Conservation (phyloP, 176 grass and related monocot species). For the Eragrostis nindensis region DNA sequence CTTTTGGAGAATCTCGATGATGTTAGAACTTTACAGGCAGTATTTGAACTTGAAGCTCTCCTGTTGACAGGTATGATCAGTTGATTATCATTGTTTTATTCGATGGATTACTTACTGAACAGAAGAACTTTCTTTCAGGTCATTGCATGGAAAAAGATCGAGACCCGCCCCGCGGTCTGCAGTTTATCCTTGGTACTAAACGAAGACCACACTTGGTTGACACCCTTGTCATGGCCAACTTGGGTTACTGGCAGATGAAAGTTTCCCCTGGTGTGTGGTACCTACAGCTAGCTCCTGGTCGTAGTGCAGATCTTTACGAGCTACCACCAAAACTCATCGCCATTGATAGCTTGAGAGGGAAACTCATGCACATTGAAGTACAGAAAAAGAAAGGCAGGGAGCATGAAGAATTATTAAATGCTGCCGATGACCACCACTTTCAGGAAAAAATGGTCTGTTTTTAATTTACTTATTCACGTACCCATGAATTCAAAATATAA, state of each 20-base stretch:
- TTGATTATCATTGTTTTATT: constrained; percentile 42
- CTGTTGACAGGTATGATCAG: constrained; percentile 78
- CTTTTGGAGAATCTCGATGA: constrained; percentile 91
- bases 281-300: constrained; percentile 91
- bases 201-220: constrained; percentile 86
- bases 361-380: constrained; percentile 91
- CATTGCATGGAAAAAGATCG: constrained; percentile 95
- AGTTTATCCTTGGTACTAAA: constrained; percentile 98
- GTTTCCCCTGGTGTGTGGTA: constrained; percentile 93
- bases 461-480: constrained; percentile 29
- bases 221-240: constrained; percentile 99
- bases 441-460: constrained; percentile 68
- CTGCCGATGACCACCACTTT: constrained; percentile 58
- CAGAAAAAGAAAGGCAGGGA: constrained; percentile 90
- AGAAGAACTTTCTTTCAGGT: constrained; percentile 61
- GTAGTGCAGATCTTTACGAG: constrained; percentile 86
- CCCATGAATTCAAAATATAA: constrained; percentile 22
- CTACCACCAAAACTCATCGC: constrained; percentile 65
- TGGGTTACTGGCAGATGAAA: constrained; percentile 99
- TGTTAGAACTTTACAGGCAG: constrained; percentile 81
- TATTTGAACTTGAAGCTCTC: constrained; percentile 99
- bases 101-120: constrained; percentile 21
- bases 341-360: constrained; percentile 94
- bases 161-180: constrained; percentile 91
- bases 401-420: constrained; percentile 77